phyloP scores from a whole-genome alignment of 129 eudicot genomes.

The Scalesia atractyloides region DNA sequence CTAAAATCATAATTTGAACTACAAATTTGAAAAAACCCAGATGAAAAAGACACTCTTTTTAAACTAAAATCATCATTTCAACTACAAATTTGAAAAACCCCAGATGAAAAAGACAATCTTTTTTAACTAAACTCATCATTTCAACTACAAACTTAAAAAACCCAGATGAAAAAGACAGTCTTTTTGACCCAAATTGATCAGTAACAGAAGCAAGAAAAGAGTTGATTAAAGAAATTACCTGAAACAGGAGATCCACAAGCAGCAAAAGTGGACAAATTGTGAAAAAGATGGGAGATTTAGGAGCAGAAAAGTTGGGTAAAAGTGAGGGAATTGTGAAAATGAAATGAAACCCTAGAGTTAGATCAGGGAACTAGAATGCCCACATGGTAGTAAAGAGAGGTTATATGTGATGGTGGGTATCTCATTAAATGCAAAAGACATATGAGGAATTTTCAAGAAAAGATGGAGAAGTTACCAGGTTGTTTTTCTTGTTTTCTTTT shows the following conservation, averaged over 20 bases:
- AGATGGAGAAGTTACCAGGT: slow-evolving; percentile 41
- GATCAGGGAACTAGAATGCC: slow-evolving; percentile 31
- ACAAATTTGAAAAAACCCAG: too few relatives aligned
- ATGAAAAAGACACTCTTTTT: too few relatives aligned
- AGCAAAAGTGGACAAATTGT: background rate
- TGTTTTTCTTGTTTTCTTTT: slow-evolving; percentile 23
- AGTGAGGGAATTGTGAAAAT: slow-evolving; percentile 17
- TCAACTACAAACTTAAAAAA: too few relatives aligned
- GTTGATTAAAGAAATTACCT: slow-evolving; percentile 21
- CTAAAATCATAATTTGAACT: too few relatives aligned
- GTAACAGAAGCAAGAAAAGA: slow-evolving; percentile 4
- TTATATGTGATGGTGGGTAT: slow-evolving; percentile 14
- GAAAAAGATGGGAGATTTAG: background rate
- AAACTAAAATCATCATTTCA: too few relatives aligned
- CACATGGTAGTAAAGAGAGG: slow-evolving; percentile 14
- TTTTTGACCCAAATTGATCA: background rate
- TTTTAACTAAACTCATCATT: background rate
- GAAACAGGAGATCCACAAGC: slow-evolving; percentile 12
- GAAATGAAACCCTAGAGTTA: slow-evolving; percentile 34
- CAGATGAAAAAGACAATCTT: too few relatives aligned
- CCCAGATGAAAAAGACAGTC: slow-evolving; percentile 12
- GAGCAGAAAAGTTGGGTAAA: slow-evolving; percentile 2
- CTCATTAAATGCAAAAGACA: slow-evolving; percentile 30
- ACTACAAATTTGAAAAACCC: too few relatives aligned
- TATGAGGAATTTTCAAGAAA: slow-evolving; percentile 30